phyloP scores from a whole-genome alignment of 75 land plant genomes.

The Azolla pinnata region DNA sequence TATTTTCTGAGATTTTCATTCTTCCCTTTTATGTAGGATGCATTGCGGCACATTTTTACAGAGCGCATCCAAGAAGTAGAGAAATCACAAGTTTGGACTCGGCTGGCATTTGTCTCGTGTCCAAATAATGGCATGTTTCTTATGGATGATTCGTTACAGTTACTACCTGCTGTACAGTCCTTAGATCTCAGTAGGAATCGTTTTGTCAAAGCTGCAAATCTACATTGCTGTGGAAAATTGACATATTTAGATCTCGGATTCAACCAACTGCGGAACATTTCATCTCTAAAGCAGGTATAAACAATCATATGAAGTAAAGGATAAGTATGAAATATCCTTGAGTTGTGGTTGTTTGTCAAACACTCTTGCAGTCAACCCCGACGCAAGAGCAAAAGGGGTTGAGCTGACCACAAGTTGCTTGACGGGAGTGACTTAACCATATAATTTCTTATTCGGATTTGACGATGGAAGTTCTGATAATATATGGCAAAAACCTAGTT shows the following conservation, averaged over 20 bases:
- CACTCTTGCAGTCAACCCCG: too few species aligned
- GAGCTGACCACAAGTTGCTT: too few species aligned
- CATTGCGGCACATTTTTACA: slow-evolving; percentile 83
- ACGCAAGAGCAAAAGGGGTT: too few species aligned
- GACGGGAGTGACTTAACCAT: too few species aligned
- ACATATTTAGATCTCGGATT: slow-evolving; percentile 84
- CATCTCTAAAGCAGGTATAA: slow-evolving; percentile 61
- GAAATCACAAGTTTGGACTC: slow-evolving; percentile 68
- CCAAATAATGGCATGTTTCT: slow-evolving; percentile 61
- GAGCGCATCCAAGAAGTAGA: slow-evolving; percentile 78
- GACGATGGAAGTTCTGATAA: too few species aligned
- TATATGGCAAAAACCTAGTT: too few species aligned
- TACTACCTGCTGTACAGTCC: slow-evolving; percentile 80
- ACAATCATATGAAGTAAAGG: too few species aligned
- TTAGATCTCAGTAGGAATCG: slow-evolving; percentile 84
- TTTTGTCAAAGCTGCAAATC: slow-evolving; percentile 69
- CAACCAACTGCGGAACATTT: slow-evolving; percentile 54
- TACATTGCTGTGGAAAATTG: slow-evolving; percentile 53
- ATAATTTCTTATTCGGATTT: too few species aligned
- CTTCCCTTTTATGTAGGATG: slow-evolving; percentile 42
- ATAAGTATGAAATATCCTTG: too few species aligned
- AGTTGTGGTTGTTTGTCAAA: too few species aligned
- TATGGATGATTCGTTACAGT: slow-evolving; percentile 94
- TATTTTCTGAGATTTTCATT: not conserved
- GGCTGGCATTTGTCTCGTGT: slow-evolving; percentile 70